A percentile compares a stretch with the other conserved stretches of the same genome.
phyloP scores from a whole-genome alignment of 805 yeast species.

The Candida ovalis region DNA sequence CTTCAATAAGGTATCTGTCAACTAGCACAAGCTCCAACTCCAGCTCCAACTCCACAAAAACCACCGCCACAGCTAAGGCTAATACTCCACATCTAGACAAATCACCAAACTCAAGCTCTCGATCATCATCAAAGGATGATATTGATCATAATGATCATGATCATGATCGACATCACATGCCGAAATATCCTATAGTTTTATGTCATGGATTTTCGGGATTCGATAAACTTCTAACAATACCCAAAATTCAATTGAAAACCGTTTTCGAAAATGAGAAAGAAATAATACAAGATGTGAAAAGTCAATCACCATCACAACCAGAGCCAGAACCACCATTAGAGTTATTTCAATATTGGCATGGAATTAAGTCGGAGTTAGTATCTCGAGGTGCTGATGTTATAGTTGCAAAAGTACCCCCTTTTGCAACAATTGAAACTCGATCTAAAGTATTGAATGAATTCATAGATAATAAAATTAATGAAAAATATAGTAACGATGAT shows the following conservation, averaged over 20 bases:
- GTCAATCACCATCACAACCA: constrained; percentile 6
- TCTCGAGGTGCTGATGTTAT: constrained; percentile 63
- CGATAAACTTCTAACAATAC: constrained; percentile 49
- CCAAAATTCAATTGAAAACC: constrained; percentile 12
- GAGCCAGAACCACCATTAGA: constrained; percentile 30
- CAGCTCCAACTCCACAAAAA: too few species aligned
- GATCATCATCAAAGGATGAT: too few species aligned
- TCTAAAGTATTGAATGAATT: constrained; percentile 54
- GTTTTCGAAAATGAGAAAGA: too few species aligned
- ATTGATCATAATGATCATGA: neutral
- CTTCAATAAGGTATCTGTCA: too few species aligned
- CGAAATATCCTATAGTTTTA: constrained; percentile 69
- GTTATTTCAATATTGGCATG: constrained; percentile 75
- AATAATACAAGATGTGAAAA: too few species aligned
- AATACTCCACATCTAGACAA: constrained; percentile 10
- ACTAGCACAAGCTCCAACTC: too few species aligned
- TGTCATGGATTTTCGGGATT: constrained; percentile 90
- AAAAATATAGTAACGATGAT: too few species aligned
- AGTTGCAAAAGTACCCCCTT: constrained; percentile 78
- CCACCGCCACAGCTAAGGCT: too few species aligned
- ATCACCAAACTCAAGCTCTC: constrained; percentile 7
- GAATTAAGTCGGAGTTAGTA: constrained; percentile 61
- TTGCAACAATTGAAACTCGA: constrained; percentile 68
- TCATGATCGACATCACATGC: constrained; percentile 46
- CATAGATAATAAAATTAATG: constrained; percentile 33